These are phyloP conservation scores for Tritrichomonas musculus DNA, from an alignment of 208 protist species.

Conservation along the genomic window DNA sequence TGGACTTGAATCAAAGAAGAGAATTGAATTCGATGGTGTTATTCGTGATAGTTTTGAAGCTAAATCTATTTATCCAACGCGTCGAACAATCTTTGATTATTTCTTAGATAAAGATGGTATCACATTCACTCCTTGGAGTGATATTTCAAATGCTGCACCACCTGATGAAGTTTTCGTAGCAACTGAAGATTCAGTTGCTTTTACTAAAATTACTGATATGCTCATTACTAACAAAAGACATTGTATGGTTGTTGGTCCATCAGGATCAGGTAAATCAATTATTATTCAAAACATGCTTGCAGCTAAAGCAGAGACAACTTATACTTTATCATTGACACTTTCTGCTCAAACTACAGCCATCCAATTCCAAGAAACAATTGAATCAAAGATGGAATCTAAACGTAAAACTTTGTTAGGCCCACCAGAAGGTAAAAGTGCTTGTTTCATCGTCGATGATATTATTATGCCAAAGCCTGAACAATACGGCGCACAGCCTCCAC, in stretches of 20 bases:
- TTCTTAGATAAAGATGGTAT: not conserved
- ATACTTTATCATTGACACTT: slow-evolving; percentile 67
- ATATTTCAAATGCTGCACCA: not conserved
- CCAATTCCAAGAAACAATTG: slow-evolving; percentile 86
- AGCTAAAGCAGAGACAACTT: not conserved
- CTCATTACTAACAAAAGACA: not conserved
- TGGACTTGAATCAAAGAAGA: slow-evolving; percentile 67
- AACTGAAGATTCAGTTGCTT: not conserved
- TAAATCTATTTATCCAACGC: slow-evolving; percentile 12
- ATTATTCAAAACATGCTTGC: slow-evolving; percentile 36
- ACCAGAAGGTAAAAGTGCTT: slow-evolving; percentile 74
- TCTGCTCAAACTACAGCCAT: slow-evolving; percentile 79
- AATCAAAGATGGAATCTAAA: slow-evolving; percentile 85
- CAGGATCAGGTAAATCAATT: slow-evolving; percentile 77
- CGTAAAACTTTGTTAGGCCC: slow-evolving; percentile 68
- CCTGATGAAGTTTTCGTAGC: slow-evolving; percentile 9
- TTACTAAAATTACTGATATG: not conserved
- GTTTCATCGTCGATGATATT: slow-evolving; percentile 83
- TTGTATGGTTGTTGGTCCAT: slow-evolving; percentile 66
- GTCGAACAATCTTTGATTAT: slow-evolving; percentile 37
- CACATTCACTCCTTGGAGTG: not conserved
- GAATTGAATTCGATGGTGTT: slow-evolving; percentile 69
- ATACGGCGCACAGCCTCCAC: slow-evolving; percentile 80
- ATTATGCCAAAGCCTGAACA: slow-evolving; percentile 84
- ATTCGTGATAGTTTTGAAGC: not conserved